Percentiles rank a stretch among this genome's conserved stretches.
Evolutionary conservation across 2,329 filamentous ascomycete species (phyloP).

Genomic region (Fusarium armeniacum): DNA sequence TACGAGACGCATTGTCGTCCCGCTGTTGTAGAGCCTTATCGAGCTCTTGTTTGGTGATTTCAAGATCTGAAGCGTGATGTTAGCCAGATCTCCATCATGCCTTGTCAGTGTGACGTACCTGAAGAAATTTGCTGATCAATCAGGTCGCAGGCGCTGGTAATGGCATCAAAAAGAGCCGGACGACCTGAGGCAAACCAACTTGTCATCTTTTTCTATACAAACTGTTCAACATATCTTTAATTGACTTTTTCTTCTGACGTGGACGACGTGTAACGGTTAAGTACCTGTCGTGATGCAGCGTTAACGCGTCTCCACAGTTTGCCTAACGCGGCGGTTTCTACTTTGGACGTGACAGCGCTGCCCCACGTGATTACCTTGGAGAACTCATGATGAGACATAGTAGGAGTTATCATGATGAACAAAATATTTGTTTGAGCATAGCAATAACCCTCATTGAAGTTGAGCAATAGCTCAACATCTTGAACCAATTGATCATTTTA

Average conservation of each 20-base stretch:
- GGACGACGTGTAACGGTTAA: conserved; percentile 13
- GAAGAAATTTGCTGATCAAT: conserved; percentile 57
- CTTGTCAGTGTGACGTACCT: conserved; percentile 50
- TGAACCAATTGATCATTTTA: neutral
- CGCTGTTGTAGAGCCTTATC: conserved; percentile 38
- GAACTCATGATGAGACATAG: conserved; percentile 4
- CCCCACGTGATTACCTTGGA: conserved; percentile 30
- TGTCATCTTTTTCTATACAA: conserved; percentile 53
- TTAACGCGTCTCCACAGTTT: conserved; percentile 48
- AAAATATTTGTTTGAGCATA: neutral
- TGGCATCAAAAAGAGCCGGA: conserved; percentile 57
- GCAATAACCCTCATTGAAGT: too few species aligned
- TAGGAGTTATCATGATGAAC: neutral
- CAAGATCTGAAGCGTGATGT: conserved; percentile 50
- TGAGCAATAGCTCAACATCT: neutral
- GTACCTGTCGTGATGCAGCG: conserved; percentile 31
- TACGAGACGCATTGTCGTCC: conserved; percentile 29
- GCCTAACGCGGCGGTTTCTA: conserved; percentile 32
- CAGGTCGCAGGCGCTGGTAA: conserved; percentile 57
- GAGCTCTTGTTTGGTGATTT: conserved; percentile 61
- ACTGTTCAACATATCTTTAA: conserved; percentile 24
- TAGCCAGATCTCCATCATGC: conserved; percentile 18
- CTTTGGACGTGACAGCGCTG: neutral
- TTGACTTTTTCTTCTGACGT: conserved; percentile 13
- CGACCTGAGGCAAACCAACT: conserved; percentile 59